These are phyloP conservation scores for Ophiocordyceps camponoti-floridani DNA, from an alignment of 2,329 filamentous ascomycete species.

Conservation along the genomic window DNA sequence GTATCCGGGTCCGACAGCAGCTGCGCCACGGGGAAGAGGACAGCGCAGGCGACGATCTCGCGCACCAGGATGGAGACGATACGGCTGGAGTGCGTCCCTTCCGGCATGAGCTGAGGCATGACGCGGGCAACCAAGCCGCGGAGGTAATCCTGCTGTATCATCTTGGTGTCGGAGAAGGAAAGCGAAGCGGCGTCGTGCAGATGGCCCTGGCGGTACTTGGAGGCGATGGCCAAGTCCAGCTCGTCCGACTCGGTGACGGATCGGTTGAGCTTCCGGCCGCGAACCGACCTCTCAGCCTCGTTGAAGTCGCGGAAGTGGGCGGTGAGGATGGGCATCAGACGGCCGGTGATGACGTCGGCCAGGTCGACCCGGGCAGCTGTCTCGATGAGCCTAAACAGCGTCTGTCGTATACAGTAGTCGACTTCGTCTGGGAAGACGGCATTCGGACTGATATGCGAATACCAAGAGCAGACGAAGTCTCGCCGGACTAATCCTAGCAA, in stretches of 20 bases:
- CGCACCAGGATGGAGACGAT: conserved; percentile 65
- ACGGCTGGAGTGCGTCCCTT: conserved; percentile 57
- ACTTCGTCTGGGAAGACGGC: conserved; percentile 73
- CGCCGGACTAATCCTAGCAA: conserved; percentile 59
- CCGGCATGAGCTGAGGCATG: conserved; percentile 57
- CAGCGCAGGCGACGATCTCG: conserved; percentile 86
- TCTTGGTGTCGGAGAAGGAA: conserved; percentile 67
- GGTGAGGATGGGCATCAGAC: conserved; percentile 75
- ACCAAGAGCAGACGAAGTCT: conserved; percentile 84
- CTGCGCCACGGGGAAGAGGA: conserved; percentile 65
- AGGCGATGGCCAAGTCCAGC: conserved; percentile 86
- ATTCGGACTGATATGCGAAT: conserved; percentile 65
- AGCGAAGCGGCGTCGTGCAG: conserved; percentile 75
- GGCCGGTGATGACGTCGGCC: conserved; percentile 65
- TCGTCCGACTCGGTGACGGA: conserved; percentile 93
- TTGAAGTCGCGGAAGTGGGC: conserved; percentile 80
- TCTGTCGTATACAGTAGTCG: conserved; percentile 59
- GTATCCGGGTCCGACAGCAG: conserved; percentile 81
- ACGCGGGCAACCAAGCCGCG: conserved; percentile 56
- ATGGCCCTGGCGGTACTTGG: conserved; percentile 76
- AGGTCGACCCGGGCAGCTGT: conserved; percentile 61
- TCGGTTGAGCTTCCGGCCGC: conserved; percentile 73
- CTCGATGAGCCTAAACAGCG: conserved; percentile 53
- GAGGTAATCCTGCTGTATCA: conserved; percentile 76
- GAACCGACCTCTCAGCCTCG: conserved; percentile 70